Conservation (phyloP, 2,329 filamentous ascomycete species). For the Alternaria triticimaculans region DNA sequence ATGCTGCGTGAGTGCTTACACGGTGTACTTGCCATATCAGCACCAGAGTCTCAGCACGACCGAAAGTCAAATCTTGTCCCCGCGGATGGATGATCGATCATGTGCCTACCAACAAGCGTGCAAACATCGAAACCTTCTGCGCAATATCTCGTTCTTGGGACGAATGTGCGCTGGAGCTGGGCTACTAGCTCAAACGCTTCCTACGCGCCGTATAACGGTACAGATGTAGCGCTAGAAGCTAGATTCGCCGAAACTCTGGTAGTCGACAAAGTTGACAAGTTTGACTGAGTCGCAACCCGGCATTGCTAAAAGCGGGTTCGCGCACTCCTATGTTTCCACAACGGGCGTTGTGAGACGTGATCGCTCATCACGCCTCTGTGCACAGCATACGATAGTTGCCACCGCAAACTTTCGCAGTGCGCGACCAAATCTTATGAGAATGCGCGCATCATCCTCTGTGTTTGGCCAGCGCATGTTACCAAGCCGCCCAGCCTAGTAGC, state of each 20-base stretch:
- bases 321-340: not conserved
- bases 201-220: not conserved
- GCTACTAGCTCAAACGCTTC: not conserved
- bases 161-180: not conserved
- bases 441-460: not conserved
- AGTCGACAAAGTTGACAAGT: not conserved
- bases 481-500: not conserved
- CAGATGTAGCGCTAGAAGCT: not conserved
- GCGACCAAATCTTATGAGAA: not conserved
- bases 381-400: not conserved
- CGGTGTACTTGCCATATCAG: not conserved
- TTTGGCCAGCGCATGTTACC: not conserved
- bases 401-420: not conserved
- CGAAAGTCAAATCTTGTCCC: conserved; percentile 5
- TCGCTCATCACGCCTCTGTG: not conserved
- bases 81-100: not conserved
- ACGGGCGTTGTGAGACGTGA: not conserved
- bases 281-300: not conserved
- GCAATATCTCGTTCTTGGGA: not conserved
- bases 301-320: not conserved
- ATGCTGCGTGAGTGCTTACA: not conserved
- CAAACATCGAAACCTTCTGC: not conserved
- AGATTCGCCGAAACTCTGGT: not conserved
- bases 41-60: conserved; percentile 1
- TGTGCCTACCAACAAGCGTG: not conserved